Base-by-base conservation (phyloP, 2,329 filamentous ascomycete species). In the Cladosporium sp. region DNA sequence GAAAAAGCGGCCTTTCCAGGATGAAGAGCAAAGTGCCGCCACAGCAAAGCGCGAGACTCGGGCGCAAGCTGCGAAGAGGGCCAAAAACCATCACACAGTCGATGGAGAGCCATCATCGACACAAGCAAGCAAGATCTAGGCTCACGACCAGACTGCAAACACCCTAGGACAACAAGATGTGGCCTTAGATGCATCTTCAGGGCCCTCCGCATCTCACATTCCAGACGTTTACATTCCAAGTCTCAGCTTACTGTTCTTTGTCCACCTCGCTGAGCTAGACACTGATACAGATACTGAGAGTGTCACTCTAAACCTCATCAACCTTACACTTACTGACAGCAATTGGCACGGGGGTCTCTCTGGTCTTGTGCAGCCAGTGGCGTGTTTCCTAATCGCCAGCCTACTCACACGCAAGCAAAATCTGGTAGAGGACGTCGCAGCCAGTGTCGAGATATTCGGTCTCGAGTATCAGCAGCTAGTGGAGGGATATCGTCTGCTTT, bases 331-430 rank as follows among this genome's bases (percentile, higher is more conserved):
- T 18, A 33, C 60, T 4, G 49, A 62, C 8, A 33, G 11, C 8
- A 55, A 62, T 18, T 62, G 60, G 60, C 60, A 62, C 14, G 29
- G 31, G 0, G 60, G 49, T 29, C 58, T 53, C 11, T 63, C 35
- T 28, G 55, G 37, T 21, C 66, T 60, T 56, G 64, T 29, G n/a
- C 56, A 66, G 23, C 66, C 62, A 26, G 66, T 65, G 2, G 61
- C 57, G 6, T 61, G 63, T 21, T 68, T 66, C 49, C 21, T 65
- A 12, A 21, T 68, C 5, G 66, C 66, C 29, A 66, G 60, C 50
- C 26, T 57, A 2, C 56, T 68, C 35, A 66, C 66, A 2, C 37
- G 56, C n/a, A 62, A n/a, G 29, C 56, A 65, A n/a, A 66, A 66
- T 29, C 29, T 64, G n/a, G 50, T 66, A 1, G 60, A 64, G 14